phyloP scores from a whole-genome alignment of 768 basidiomycete genomes.

The Psilocybe azurescens region DNA sequence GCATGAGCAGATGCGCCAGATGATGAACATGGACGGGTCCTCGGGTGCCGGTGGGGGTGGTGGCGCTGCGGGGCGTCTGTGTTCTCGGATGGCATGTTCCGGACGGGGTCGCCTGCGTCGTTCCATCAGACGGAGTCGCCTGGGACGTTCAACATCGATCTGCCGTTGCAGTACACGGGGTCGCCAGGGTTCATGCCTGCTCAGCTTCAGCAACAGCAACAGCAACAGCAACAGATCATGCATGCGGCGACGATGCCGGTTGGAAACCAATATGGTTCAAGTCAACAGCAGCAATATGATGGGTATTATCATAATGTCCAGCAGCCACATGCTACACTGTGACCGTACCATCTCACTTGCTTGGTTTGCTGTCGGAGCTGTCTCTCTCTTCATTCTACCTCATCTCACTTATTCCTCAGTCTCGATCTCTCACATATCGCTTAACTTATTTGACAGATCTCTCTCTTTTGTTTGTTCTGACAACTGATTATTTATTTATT shows the following conservation, averaged over 20 bases:
- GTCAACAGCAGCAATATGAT: conserved; percentile 24
- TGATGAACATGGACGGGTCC: conserved; percentile 37
- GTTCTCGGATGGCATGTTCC: conserved; percentile 39
- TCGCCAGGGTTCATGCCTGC: conserved; percentile 14
- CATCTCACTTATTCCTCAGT: too few relatives aligned
- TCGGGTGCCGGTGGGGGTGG: neutral
- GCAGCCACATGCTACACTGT: conserved; percentile 31
- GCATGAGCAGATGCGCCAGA: conserved; percentile 51
- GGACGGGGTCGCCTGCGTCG: conserved; percentile 47
- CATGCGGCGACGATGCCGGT: conserved; percentile 28
- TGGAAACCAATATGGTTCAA: conserved; percentile 14
- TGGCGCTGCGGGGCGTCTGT: conserved; percentile 1
- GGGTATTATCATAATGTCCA: conserved; percentile 27
- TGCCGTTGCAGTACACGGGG: conserved; percentile 33
- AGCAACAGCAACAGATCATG: conserved; percentile 13
- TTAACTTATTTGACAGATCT: neutral
- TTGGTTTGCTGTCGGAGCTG: too few relatives aligned
- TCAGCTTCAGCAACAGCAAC: conserved; percentile 5
- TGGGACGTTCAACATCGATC: conserved; percentile 39
- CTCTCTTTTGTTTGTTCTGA: neutral
- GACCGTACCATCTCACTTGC: neutral
- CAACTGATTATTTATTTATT: neutral
- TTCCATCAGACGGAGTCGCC: conserved; percentile 47
- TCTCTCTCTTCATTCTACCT: too few relatives aligned
- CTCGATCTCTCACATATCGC: too few relatives aligned